A percentile compares a stretch with the other conserved stretches of the same genome.
These are phyloP conservation scores for Hypomontagnella submonticulosa DNA, from an alignment of 495 filamentous ascomycete genomes.

Conservation along the genomic window DNA sequence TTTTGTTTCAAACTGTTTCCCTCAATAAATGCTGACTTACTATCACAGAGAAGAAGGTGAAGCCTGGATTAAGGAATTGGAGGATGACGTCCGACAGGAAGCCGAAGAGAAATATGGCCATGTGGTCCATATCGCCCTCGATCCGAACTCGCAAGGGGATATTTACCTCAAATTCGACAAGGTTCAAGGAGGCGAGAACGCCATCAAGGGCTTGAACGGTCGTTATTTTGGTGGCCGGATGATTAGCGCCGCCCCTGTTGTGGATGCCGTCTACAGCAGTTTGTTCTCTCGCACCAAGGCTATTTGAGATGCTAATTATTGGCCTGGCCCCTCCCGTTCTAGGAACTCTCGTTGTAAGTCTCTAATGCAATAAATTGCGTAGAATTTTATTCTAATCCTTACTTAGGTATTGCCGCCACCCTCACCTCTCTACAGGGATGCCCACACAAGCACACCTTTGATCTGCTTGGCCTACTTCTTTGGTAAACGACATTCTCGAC, in stretches of 20 bases:
- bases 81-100: conserved; percentile 93
- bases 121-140: conserved; percentile 96
- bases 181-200: conserved; percentile 93
- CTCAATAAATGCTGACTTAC: conserved; percentile 55
- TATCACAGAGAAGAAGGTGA: conserved; percentile 81
- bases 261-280: conserved; percentile 98
- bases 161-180: conserved; percentile 99
- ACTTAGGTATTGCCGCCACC: conserved; percentile 13
- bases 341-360: conserved; percentile 51
- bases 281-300: conserved; percentile 89
- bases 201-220: conserved; percentile 96
- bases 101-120: conserved; percentile 97
- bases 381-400: conserved; percentile 4
- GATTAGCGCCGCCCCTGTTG: conserved; percentile 93
- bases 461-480: conserved; percentile 6
- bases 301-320: conserved; percentile 68
- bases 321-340: conserved; percentile 52
- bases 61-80: conserved; percentile 89
- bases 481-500: conserved; percentile 38
- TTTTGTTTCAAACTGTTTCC: not conserved
- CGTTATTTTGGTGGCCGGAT: conserved; percentile 91
- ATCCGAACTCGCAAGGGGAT: conserved; percentile 92
- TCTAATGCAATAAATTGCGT: not conserved
- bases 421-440: conserved; percentile 6
- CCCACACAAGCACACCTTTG: conserved; percentile 5